phyloP scores from a whole-genome alignment of 345 rosid species.

The Barbarea vulgaris region DNA sequence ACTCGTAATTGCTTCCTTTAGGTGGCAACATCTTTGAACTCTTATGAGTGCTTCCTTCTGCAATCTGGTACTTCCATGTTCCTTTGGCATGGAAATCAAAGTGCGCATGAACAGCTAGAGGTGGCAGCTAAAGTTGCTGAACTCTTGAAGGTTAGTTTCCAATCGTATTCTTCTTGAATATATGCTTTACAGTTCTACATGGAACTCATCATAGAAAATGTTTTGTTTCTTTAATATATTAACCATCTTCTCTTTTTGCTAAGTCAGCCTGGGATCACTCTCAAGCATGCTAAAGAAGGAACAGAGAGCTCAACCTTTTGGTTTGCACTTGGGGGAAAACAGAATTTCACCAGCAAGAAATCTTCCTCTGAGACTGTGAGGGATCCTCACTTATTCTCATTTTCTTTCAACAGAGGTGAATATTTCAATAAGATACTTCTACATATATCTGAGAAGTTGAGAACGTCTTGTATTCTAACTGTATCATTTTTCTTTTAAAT shows the following conservation, averaged over 20 bases:
- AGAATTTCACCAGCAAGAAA: conserved; percentile 75
- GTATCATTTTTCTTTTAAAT: conserved; percentile 20
- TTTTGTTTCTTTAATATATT: not conserved
- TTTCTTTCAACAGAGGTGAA: conserved; percentile 70
- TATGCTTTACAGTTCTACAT: not conserved
- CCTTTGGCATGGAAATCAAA: conserved; percentile 94
- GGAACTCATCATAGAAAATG: not conserved
- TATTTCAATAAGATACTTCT: not conserved
- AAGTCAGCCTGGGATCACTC: conserved; percentile 78
- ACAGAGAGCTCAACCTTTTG: conserved; percentile 96
- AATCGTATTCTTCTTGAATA: not conserved
- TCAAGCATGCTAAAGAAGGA: conserved; percentile 98
- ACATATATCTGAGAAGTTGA: conserved; percentile 23
- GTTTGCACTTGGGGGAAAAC: conserved; percentile 98
- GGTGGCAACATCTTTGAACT: conserved; percentile 87
- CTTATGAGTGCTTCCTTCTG: conserved; percentile 87
- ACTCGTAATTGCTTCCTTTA: conserved; percentile 36
- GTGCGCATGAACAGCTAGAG: conserved; percentile 91
- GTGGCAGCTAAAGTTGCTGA: conserved; percentile 82
- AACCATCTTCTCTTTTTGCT: conserved; percentile 15
- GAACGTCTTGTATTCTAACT: conserved; percentile 18
- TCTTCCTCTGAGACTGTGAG: conserved; percentile 63
- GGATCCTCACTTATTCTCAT: conserved; percentile 87
- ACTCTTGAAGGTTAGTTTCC: conserved; percentile 68
- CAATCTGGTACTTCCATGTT: conserved; percentile 93